phyloP scores from a whole-genome alignment of 2,329 filamentous ascomycete species.

The Sarocladiaceae sp. region DNA sequence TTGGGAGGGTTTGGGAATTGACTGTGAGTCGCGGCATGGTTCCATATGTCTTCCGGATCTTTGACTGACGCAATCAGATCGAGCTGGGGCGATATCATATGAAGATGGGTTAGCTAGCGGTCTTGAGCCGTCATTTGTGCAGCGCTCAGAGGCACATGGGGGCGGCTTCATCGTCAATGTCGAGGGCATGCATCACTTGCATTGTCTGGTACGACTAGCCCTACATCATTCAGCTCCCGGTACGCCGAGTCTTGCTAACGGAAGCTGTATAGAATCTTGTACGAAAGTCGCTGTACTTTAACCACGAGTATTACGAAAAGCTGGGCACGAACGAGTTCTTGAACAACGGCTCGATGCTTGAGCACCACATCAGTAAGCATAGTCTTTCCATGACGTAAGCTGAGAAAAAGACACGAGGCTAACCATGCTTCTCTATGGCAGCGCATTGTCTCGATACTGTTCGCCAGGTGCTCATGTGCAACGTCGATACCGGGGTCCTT shows the following conservation, averaged over 20 bases:
- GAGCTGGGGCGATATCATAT: constrained; percentile 42
- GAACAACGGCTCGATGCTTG: constrained; percentile 51
- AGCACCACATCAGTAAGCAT: constrained; percentile 51
- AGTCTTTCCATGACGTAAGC: constrained; percentile 12
- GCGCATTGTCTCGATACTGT: constrained; percentile 59
- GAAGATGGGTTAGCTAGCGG: constrained; percentile 46
- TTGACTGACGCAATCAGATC: constrained; percentile 26
- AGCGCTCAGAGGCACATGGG: constrained; percentile 49
- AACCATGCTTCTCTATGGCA: constrained; percentile 15
- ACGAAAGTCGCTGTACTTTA: constrained; percentile 54
- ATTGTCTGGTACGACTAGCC: constrained; percentile 45
- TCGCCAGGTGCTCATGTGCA: constrained; percentile 61
- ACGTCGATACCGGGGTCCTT: constrained; percentile 53
- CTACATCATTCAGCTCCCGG: too few species aligned
- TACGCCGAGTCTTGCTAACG: too few species aligned
- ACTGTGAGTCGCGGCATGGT: too few species aligned
- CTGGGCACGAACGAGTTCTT: constrained; percentile 47
- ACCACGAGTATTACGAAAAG: constrained; percentile 52
- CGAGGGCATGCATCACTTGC: constrained; percentile 52
- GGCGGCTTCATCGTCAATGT: constrained; percentile 56
- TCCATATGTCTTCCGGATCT: too few species aligned
- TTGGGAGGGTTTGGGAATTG: constrained; percentile 40
- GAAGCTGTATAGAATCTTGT: constrained; percentile 45
- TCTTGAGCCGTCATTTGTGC: constrained; percentile 49
- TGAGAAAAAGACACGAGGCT: too few species aligned